These are phyloP conservation scores for Lepidium campestre DNA, from an alignment of 441 rosid genomes.

Conservation along the genomic window DNA sequence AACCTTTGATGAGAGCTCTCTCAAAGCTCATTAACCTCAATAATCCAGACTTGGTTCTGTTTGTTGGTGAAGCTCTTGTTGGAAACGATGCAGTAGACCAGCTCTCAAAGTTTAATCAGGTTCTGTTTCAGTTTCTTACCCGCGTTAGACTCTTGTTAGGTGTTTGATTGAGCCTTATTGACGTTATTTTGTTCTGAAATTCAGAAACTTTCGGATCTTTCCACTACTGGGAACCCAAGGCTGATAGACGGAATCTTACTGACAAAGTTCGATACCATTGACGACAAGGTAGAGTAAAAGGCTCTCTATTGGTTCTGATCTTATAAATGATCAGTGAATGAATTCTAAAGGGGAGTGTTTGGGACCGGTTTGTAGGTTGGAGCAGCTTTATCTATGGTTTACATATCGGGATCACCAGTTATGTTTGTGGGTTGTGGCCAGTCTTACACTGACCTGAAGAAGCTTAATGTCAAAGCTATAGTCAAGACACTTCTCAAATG, in stretches of 20 bases:
- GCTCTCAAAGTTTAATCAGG: constrained; percentile 92
- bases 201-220: constrained; percentile 87
- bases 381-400: constrained; percentile 95
- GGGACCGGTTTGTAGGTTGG: constrained; percentile 61
- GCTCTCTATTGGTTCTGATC: background rate
- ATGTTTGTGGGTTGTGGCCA: constrained; percentile 99
- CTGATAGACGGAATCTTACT: constrained; percentile 94
- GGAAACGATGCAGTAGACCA: constrained; percentile 98
- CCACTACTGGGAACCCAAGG: constrained; percentile 60
- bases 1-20: constrained; percentile 96
- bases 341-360: constrained; percentile 3
- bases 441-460: constrained; percentile 89
- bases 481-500: constrained; percentile 88
- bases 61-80: constrained; percentile 97
- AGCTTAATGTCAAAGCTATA: constrained; percentile 77
- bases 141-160: background rate
- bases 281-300: constrained; percentile 66
- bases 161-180: background rate
- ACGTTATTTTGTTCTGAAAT: background rate
- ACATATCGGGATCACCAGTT: constrained; percentile 88
- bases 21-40: constrained; percentile 83
- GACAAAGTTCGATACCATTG: constrained; percentile 92
- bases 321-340: background rate
- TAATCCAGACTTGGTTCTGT: constrained; percentile 84
- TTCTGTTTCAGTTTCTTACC: constrained; percentile 30